Evolutionary conservation across 2,329 filamentous ascomycete genomes (phyloP), one percentile per base, ranked within the genome.

Genomic region (Colletotrichum agaves): DNA sequence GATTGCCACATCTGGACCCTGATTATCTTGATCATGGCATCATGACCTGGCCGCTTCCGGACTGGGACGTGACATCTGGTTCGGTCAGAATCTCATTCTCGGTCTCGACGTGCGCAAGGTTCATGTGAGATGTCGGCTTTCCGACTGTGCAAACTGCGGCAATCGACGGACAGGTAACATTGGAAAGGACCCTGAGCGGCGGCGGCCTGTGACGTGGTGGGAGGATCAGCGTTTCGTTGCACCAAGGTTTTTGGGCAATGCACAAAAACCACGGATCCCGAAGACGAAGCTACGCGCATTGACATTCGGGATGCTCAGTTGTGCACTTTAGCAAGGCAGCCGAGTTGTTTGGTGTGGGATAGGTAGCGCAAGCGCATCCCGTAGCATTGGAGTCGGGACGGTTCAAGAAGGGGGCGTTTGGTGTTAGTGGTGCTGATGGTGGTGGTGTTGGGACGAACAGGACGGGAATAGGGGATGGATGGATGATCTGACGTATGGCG

Each of bases 401-500:
- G 27, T 27, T 4, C 6, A 7, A 27, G 8, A 7, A 7, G 27
- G 23, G 23, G 27, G 6, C n/a, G n/a, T n/a, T n/a, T n/a, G n/a
- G n/a, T n/a, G n/a, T n/a, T n/a, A n/a, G n/a, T n/a, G n/a, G n/a
- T n/a, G n/a, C n/a, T n/a, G n/a, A n/a, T n/a, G 19, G 49, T 56
- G 17, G 33, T 33, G 17, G 41, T 35, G 50, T 33, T 43, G 44
- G 59, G 35, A 53, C n/a, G 17, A 33, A 19, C 35, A 52, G 50
- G 27, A 27, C 27, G 27, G 27, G 6, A 7, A 47, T 41, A 63
- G 53, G 47, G 53, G 19, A 43, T 12, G 41, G 50, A 27, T 27
- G 27, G 52, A 60, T 64, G 64, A 67, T 64, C 60, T 67, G 64
- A 67, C 64, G 64, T 67, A 59, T 47, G 61, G 60, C 27, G 58